These are phyloP conservation scores for Podila verticillata DNA, from an alignment of 192 early-diverging fungal genomes.

Conservation along the genomic window DNA sequence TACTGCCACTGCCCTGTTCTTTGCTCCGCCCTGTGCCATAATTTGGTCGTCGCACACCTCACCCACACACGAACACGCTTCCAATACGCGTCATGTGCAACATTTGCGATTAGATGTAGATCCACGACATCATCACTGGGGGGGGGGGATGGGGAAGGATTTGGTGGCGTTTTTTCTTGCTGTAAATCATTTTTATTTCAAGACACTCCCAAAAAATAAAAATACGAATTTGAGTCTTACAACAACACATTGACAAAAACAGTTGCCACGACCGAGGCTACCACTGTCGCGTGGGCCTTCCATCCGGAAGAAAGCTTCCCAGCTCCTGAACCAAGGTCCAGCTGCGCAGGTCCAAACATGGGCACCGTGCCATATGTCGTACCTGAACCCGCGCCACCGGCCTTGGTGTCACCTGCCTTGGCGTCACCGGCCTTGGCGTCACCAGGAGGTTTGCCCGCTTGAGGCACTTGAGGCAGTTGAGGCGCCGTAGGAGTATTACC, in stretches of 20 bases:
- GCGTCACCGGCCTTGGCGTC: background rate
- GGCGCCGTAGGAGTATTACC: background rate
- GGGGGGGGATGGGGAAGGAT: too few species aligned
- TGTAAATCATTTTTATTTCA: background rate
- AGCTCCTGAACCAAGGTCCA: conserved; percentile 22
- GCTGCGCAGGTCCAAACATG: conserved; percentile 48
- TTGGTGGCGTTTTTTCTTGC: background rate
- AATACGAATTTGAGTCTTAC: too few species aligned
- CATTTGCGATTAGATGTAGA: background rate
- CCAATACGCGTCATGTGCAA: conserved; percentile 18
- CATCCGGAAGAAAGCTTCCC: background rate
- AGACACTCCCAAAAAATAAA: background rate
- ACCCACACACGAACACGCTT: background rate
- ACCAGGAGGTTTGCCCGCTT: background rate
- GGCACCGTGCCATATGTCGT: conserved; percentile 27
- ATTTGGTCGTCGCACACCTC: background rate
- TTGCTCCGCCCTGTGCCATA: background rate
- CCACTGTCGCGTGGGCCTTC: background rate
- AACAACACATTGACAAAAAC: background rate
- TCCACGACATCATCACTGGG: background rate
- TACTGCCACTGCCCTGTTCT: background rate
- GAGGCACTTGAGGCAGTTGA: background rate
- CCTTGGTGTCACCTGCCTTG: background rate
- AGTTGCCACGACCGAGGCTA: background rate
- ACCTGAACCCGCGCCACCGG: too few species aligned